Conservation (phyloP, 2,329 filamentous ascomycete species). For the Epichloe elymi region DNA sequence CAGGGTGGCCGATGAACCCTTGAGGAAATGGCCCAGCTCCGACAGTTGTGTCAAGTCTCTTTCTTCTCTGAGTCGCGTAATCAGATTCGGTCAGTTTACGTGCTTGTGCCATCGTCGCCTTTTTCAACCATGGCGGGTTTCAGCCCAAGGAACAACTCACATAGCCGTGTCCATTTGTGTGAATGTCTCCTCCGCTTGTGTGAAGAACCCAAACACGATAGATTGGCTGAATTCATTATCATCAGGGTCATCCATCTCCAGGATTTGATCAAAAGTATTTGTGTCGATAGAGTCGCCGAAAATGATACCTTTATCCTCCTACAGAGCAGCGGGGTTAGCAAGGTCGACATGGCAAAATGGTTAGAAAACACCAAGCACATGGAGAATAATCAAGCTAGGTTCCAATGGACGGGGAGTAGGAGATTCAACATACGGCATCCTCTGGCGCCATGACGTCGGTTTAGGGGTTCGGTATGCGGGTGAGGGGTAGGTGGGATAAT, state of each 20-base stretch:
- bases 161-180: slow-evolving; percentile 66
- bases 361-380: neutral
- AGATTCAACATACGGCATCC: slow-evolving; percentile 17
- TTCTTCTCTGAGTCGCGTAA: slow-evolving; percentile 35
- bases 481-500: neutral
- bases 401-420: neutral
- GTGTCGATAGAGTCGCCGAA: slow-evolving; percentile 68
- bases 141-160: slow-evolving; percentile 46
- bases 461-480: neutral
- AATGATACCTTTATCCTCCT: slow-evolving; percentile 1
- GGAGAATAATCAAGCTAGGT: neutral
- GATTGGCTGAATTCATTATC: slow-evolving; percentile 78
- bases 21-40: slow-evolving; percentile 84
- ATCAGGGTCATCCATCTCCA: slow-evolving; percentile 93
- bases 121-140: neutral
- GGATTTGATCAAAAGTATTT: slow-evolving; percentile 79
- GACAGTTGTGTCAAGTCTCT: slow-evolving; percentile 65
- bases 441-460: slow-evolving; percentile 17
- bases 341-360: slow-evolving; percentile 10
- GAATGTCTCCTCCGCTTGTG: slow-evolving; percentile 81
- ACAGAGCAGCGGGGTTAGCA: neutral
- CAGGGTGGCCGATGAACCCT: slow-evolving; percentile 90
- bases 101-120: neutral
- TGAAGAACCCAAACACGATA: slow-evolving; percentile 86
- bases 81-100: neutral